These are phyloP conservation scores for Paracamarosporium sp. DNA, from an alignment of 2,329 filamentous ascomycete genomes.

Conservation along the genomic window DNA sequence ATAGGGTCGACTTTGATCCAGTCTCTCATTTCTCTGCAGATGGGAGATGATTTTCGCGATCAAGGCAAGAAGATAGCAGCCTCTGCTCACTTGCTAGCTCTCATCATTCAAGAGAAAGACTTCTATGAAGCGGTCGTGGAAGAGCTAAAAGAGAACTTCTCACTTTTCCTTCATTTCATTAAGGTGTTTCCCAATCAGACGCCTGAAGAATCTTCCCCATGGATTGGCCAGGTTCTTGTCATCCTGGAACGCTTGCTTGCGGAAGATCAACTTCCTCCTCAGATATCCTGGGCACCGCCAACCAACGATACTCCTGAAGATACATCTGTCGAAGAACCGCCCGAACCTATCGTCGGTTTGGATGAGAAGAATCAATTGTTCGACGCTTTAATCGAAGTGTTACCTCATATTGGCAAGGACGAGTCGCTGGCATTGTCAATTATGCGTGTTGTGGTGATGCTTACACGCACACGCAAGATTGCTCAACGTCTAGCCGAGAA, in stretches of 20 bases:
- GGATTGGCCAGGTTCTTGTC: slow-evolving; percentile 89
- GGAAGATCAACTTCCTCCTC: slow-evolving; percentile 81
- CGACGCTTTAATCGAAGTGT: slow-evolving; percentile 77
- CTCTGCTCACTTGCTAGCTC: slow-evolving; percentile 87
- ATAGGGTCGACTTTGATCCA: slow-evolving; percentile 84
- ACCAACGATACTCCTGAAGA: slow-evolving; percentile 53
- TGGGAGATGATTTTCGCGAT: slow-evolving; percentile 62
- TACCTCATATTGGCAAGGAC: slow-evolving; percentile 88
- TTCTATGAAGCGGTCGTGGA: slow-evolving; percentile 82
- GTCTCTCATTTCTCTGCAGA: slow-evolving; percentile 75
- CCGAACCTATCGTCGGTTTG: slow-evolving; percentile 67
- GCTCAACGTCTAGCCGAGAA: slow-evolving; percentile 83
- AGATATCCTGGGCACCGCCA: slow-evolving; percentile 73
- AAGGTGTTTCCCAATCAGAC: slow-evolving; percentile 71
- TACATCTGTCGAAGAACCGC: slow-evolving; percentile 65
- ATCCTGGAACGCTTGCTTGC: slow-evolving; percentile 90
- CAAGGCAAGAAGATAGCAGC: slow-evolving; percentile 78
- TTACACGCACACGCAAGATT: slow-evolving; percentile 79
- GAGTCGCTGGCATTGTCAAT: slow-evolving; percentile 83
- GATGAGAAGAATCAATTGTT: slow-evolving; percentile 76
- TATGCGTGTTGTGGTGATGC: slow-evolving; percentile 81
- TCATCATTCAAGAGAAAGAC: slow-evolving; percentile 80
- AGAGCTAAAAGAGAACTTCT: slow-evolving; percentile 77
- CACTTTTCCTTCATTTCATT: slow-evolving; percentile 79
- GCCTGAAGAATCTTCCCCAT: slow-evolving; percentile 82